Percentiles rank a stretch among this genome's conserved stretches.
These are phyloP conservation scores for Saccharomyces hybrid DNA, from an alignment of 1,139 yeast species.

Conservation along the genomic window DNA sequence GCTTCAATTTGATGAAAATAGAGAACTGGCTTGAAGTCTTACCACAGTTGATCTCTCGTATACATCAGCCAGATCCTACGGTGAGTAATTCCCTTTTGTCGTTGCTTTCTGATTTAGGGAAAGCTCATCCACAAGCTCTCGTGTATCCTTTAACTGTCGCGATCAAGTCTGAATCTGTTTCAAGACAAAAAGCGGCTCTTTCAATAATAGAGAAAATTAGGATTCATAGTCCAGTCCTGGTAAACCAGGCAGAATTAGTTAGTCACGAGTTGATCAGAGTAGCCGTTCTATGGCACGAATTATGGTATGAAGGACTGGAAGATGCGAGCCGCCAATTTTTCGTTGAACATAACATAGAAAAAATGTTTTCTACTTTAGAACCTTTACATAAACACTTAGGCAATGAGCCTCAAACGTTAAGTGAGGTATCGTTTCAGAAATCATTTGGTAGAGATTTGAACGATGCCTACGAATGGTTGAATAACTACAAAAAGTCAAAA, in stretches of 20 bases:
- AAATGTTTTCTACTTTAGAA: constrained; percentile 86
- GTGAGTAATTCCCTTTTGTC: constrained; percentile 79
- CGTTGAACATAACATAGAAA: constrained; percentile 90
- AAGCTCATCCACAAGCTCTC: constrained; percentile 94
- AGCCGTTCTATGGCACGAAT: constrained; percentile 95
- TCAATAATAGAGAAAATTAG: constrained; percentile 90
- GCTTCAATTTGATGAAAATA: constrained; percentile 79
- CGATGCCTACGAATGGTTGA: constrained; percentile 92
- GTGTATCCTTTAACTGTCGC: constrained; percentile 96
- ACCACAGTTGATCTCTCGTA: constrained; percentile 92
- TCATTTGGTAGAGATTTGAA: constrained; percentile 89
- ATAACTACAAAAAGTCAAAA: constrained; percentile 74
- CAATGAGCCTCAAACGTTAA: constrained; percentile 83
- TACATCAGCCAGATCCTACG: constrained; percentile 86
- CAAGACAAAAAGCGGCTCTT: constrained; percentile 84
- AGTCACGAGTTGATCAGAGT: constrained; percentile 88
- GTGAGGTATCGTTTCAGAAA: constrained; percentile 92
- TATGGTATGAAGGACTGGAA: constrained; percentile 96
- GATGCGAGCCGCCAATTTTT: constrained; percentile 92
- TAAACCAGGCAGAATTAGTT: constrained; percentile 88
- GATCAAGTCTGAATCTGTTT: constrained; percentile 84
- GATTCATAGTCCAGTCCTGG: constrained; percentile 73
- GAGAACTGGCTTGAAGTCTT: constrained; percentile 94
- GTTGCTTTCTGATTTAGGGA: constrained; percentile 78
- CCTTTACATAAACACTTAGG: constrained; percentile 81